Evolutionary conservation across 2,329 filamentous ascomycete species (phyloP), one percentile per base, ranked within the genome.

Genomic region (Scytalidium lignicola): DNA sequence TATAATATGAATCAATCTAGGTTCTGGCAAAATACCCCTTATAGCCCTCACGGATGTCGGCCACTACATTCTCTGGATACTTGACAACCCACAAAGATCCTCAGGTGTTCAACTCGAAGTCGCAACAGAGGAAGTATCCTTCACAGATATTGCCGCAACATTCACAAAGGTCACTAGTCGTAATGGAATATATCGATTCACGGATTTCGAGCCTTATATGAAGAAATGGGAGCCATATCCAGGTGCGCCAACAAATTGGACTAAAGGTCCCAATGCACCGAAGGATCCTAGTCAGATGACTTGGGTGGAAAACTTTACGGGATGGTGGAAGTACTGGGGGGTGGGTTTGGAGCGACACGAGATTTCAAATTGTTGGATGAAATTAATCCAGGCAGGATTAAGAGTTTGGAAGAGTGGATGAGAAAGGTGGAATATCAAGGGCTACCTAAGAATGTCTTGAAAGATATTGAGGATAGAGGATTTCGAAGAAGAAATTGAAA

Each of bases 11-110:
- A 26, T 12, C 13, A 4, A 20, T 17, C 32, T 39, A 50, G 48
- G 20, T 15, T 12, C 21, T 18, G 43, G 44, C 7, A 50, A 50
- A 26, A 26, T 26, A 5, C 48, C 43, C 21, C 43, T 59, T 2
- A 58, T 60, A 23, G 53, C 50, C 19, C 50, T 60, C 20, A 43
- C 50, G 7, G 57, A 60, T 29, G 46, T 56, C 17, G 58, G 52
- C 8, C 23, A 45, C 29, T 60, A 58, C 43, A 51, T 22, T 1
- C 51, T 53, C 17, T 60, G 58, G 58, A 46, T 58, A 12, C 55
- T 59, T 41, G 56, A 58, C 41, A 47, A 56, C 43, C 49, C 47
- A n/a, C 23, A 26, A 26, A 26, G 23, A 12, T 29, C 5, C 21
- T 51, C 48, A 37, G 55, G 57, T 2, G 40, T 59, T 19, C 43